These are phyloP conservation scores for Neocatenulostroma microsporum DNA, from an alignment of 2,329 filamentous ascomycete genomes.

Conservation along the genomic window DNA sequence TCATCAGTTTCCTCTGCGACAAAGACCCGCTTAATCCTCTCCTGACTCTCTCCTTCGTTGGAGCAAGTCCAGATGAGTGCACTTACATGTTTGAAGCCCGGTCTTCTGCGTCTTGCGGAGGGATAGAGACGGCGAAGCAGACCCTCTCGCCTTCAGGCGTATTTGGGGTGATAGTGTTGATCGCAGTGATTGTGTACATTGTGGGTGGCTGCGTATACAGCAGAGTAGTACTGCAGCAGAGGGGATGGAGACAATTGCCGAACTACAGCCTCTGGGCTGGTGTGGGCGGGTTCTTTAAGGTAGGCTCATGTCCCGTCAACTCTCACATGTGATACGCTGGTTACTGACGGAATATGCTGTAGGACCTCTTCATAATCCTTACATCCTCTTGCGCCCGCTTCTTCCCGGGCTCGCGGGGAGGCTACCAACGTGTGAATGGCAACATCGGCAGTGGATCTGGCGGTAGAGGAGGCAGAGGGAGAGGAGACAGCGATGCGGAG, in stretches of 20 bases:
- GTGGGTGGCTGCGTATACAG: conserved; percentile 94
- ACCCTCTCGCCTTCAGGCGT: conserved; percentile 63
- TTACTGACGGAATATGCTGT: conserved; percentile 1
- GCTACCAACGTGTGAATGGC: conserved; percentile 57
- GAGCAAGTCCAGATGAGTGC: conserved; percentile 75
- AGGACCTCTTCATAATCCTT: conserved; percentile 57
- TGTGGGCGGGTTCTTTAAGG: conserved; percentile 74
- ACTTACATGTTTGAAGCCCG: conserved; percentile 93
- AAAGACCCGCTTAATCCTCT: conserved; percentile 62
- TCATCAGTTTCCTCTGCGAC: conserved; percentile 91
- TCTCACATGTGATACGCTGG: too few relatives aligned
- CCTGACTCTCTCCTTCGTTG: conserved; percentile 74
- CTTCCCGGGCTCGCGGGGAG: conserved; percentile 55
- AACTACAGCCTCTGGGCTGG: conserved; percentile 92
- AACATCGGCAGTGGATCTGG: conserved; percentile 44
- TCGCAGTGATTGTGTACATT: conserved; percentile 78
- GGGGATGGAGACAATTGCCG: conserved; percentile 90
- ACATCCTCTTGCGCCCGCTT: conserved; percentile 62
- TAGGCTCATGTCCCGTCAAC: too few relatives aligned
- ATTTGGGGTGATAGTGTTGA: conserved; percentile 75
- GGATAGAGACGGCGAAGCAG: conserved; percentile 49
- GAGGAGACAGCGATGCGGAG: conserved; percentile 65
- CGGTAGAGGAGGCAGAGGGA: conserved; percentile 33
- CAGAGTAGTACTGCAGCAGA: conserved; percentile 83
- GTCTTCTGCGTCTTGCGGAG: conserved; percentile 76